These are phyloP conservation scores for Prosopis cineraria DNA, from an alignment of 306 rosid species.

Conservation along the genomic window DNA sequence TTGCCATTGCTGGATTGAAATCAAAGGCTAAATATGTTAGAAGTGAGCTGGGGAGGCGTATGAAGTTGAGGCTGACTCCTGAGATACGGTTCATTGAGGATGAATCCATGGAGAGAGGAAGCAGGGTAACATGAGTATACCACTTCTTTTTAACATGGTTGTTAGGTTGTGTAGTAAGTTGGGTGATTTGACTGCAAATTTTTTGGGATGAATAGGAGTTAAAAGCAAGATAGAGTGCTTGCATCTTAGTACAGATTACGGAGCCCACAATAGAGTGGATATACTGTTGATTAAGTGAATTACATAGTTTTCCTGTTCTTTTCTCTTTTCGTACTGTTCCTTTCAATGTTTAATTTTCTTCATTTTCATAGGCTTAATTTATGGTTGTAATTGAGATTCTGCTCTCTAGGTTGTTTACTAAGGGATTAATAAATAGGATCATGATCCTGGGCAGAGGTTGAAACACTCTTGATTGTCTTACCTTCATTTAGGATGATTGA, in stretches of 20 bases:
- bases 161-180: not conserved
- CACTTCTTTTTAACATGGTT: not conserved
- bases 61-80: slow-evolving; percentile 87
- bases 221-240: not conserved
- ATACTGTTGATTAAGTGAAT: not conserved
- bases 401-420: slow-evolving; percentile 5
- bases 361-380: not conserved
- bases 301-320: not conserved
- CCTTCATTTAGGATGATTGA: not conserved
- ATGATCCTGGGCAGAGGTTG: not conserved
- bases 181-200: not conserved
- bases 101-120: slow-evolving; percentile 89
- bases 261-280: not conserved
- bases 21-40: slow-evolving; percentile 91
- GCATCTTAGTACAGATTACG: not conserved
- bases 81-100: slow-evolving; percentile 93
- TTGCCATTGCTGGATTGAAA: slow-evolving; percentile 90
- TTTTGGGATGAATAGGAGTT: not conserved
- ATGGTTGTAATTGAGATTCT: not conserved
- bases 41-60: slow-evolving; percentile 76
- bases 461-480: not conserved
- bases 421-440: not conserved
- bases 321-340: not conserved
- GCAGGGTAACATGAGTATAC: slow-evolving; percentile 65
- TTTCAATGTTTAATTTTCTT: not conserved